phyloP scores from a whole-genome alignment of 352 stramenopile species.

The Detonula confervacea region DNA sequence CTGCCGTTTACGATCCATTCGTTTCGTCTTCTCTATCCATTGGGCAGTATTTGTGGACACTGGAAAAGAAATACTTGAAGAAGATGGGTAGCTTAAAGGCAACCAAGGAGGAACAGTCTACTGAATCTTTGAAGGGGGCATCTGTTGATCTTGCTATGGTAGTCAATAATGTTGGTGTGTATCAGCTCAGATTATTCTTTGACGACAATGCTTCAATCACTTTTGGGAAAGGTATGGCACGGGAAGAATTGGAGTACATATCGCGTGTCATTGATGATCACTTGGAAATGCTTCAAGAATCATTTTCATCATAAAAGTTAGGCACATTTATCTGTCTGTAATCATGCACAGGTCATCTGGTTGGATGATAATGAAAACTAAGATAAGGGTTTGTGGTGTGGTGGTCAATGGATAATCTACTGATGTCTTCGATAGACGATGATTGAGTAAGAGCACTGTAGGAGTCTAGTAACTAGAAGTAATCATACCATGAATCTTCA shows the following conservation, averaged over 20 bases:
- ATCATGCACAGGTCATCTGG: no score
- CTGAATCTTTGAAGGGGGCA: constrained; percentile 33
- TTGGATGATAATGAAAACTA: no score
- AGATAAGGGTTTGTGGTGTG: no score
- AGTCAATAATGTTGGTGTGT: constrained; percentile 42
- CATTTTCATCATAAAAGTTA: neutral
- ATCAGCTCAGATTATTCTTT: constrained; percentile 40
- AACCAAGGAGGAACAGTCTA: constrained; percentile 46
- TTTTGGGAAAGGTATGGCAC: constrained; percentile 24
- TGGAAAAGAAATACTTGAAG: constrained; percentile 43
- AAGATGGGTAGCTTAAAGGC: neutral
- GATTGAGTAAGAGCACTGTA: no score
- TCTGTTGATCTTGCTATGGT: constrained; percentile 31
- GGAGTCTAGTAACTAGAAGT: no score
- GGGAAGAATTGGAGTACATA: constrained; percentile 43
- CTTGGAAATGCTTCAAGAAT: neutral
- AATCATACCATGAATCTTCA: no score
- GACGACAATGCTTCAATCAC: constrained; percentile 9
- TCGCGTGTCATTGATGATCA: constrained; percentile 35
- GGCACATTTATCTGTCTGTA: no score
- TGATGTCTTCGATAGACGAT: no score
- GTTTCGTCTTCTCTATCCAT: constrained; percentile 32
- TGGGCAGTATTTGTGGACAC: constrained; percentile 47
- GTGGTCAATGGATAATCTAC: no score
- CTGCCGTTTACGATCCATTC: constrained; percentile 49